Base-by-base conservation (phyloP, 305 asterid species). In the Solanum chacoense region DNA sequence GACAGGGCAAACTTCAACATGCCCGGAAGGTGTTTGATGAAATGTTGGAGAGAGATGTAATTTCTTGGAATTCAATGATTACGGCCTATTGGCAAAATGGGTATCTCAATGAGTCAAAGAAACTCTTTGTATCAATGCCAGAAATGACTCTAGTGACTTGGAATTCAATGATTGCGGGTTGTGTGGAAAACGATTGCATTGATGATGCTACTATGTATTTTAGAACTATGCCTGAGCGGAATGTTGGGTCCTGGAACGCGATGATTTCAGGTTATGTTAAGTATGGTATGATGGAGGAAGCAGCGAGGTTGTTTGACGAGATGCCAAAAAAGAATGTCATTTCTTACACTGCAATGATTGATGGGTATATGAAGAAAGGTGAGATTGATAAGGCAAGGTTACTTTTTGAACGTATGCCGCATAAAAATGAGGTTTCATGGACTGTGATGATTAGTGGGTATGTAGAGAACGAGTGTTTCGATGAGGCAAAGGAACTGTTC, bases 21-120 rank as follows among this genome's bases (percentile, higher is more conserved):
- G 91, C 91, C 13, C 87, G 85, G 13, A 63, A 89, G 69, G n/a
- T 89, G 87, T 86, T 89, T 42, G 91, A 89, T 79, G n/a, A 89
- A 86, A 89, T 86, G 91, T 31, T 32, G 0, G 38, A 31, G 0
- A 86, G 89, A 86, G 91, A 86, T 36, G 75, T 11, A 1, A 81
- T 88, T 36, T 69, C 90, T 22, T 88, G 90, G 90, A 88, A 88
- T 63, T 71, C 90, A 4, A 88, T 88, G 87, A 77, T 89, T 37
- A 89, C 88, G 1, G 90, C 85, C 22, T 89, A 85, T 50, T 88
- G 90, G 90, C 88, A 88, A 76, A 28, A 59, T 40, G 88, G 89
- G 81, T 79, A n/a, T 65, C 87, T 89, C 20, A 24, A 40, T 32
- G 78, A 86, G 55, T 63, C 88, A 4, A 89, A 76, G 63, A 28